Evolutionary conservation across 2,329 filamentous ascomycete genomes (phyloP), one percentile per base, ranked within the genome.

Genomic region (Moelleriella libera): DNA sequence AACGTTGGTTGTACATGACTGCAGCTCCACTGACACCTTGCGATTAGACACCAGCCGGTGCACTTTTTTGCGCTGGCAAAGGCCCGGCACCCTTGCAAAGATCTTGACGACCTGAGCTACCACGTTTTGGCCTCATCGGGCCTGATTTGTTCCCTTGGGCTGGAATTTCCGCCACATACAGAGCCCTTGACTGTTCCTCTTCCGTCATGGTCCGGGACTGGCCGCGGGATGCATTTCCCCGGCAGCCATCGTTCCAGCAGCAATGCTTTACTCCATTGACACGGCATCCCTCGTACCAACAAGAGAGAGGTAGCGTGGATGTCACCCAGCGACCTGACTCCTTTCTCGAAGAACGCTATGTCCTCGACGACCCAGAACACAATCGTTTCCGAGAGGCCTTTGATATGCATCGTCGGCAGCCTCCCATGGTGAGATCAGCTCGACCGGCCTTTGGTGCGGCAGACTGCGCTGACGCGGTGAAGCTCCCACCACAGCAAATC

Each of bases 401-500:
- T 50, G 65, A 64, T 45, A 51, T 60, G 30, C 55, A 61, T 39
- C 61, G 63, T 45, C 63, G 65, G 12, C 60, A 63, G 40, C 63
- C 63, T 14, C 65, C 64, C 11, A 63, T 67, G 63, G 67, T 69
- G 58, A 55, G 56, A 54, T 28, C 9, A 21, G 34, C 21, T 14
- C 14, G 39, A 12, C 29, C 43, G n/a, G 4, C 41, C 37, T 12
- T 28, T 30, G 3, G 32, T 51, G 45, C 30, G 14, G 40, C 43
- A 30, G 40, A 30, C 29, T 8, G 32, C 32, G 32, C 51, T 52
- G 39, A 49, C 46, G 45, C 42, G 44, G 30, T 14, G 45, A 50
- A n/a, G 29, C 39, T n/a, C 28, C 43, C 32, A 21, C 30, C 37
- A 21, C 42, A 75, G 71, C 62, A 71, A 54, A 74, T 79, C 34